A percentile compares a stretch with the other conserved stretches of the same genome.
phyloP scores from a whole-genome alignment of 306 rosid species.

The Trichosanthes cucumerina region DNA sequence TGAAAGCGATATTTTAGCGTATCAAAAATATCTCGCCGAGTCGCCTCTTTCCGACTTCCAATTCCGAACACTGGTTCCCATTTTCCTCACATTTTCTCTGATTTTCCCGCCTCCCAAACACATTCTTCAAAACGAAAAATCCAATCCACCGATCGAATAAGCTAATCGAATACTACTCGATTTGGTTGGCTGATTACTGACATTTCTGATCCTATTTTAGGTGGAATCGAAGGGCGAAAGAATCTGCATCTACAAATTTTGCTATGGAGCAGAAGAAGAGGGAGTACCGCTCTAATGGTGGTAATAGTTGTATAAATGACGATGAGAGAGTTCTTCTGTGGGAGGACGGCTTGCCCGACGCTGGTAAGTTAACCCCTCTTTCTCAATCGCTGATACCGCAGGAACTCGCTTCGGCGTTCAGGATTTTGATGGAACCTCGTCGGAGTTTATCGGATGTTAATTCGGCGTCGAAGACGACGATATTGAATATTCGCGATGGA shows the following conservation, averaged over 20 bases:
- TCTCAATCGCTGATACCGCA: slow-evolving; percentile 59
- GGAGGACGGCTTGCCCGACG: slow-evolving; percentile 65
- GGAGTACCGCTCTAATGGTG: slow-evolving; percentile 20
- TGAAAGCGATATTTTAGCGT: not conserved
- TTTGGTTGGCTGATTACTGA: slow-evolving; percentile 1
- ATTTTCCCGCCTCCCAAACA: slow-evolving; percentile 19
- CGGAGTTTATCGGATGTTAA: slow-evolving; percentile 54
- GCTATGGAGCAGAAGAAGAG: slow-evolving; percentile 42
- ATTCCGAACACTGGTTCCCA: not conserved
- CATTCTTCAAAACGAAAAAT: slow-evolving; percentile 20
- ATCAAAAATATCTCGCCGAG: not conserved
- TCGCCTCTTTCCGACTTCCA: not conserved
- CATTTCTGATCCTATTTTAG: not conserved
- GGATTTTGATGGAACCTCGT: slow-evolving; percentile 59
- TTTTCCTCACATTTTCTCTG: not conserved
- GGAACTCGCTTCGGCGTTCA: slow-evolving; percentile 77
- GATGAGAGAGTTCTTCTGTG: slow-evolving; percentile 61
- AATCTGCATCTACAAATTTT: not conserved
- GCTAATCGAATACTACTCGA: not conserved
- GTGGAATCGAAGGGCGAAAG: not conserved
- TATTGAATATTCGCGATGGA: slow-evolving; percentile 43
- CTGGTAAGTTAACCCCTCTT: slow-evolving; percentile 57
- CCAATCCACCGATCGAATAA: not conserved
- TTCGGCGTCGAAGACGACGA: slow-evolving; percentile 65
- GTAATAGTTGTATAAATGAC: not conserved